These are phyloP conservation scores for Stemphylium lycopersici DNA, from an alignment of 2,329 filamentous ascomycete genomes.

Conservation along the genomic window DNA sequence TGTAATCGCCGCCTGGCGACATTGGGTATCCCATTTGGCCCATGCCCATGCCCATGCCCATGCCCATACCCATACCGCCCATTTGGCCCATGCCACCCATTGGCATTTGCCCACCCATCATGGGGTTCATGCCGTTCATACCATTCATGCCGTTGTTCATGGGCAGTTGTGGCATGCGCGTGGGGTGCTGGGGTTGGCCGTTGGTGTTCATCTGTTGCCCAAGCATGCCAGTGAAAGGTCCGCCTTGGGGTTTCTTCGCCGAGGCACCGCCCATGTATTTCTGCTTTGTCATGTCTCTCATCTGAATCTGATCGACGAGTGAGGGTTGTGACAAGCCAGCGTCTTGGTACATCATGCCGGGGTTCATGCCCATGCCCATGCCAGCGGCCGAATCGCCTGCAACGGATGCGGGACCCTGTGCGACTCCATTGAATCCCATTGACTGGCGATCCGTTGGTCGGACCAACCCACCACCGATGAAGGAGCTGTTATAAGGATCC, in stretches of 20 bases:
- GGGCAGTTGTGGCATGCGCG: slow-evolving; percentile 37
- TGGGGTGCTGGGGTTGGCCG: slow-evolving; percentile 27
- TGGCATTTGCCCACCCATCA: slow-evolving; percentile 35
- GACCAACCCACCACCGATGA: slow-evolving; percentile 45
- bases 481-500: slow-evolving; percentile 39
- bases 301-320: slow-evolving; percentile 47
- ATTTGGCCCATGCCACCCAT: slow-evolving; percentile 37
- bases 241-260: slow-evolving; percentile 36
- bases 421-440: slow-evolving; percentile 46
- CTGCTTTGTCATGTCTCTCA: slow-evolving; percentile 44
- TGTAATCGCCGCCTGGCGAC: slow-evolving; percentile 72
- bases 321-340: slow-evolving; percentile 40
- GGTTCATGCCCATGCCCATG: slow-evolving; percentile 21
- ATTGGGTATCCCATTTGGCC: slow-evolving; percentile 60
- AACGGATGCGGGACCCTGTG: slow-evolving; percentile 40
- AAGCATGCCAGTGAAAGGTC: slow-evolving; percentile 45
- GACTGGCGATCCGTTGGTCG: slow-evolving; percentile 44
- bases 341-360: slow-evolving; percentile 39
- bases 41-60: slow-evolving; percentile 38
- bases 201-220: slow-evolving; percentile 42
- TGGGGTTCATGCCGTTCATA: slow-evolving; percentile 24
- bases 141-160: slow-evolving; percentile 34
- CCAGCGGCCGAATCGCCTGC: slow-evolving; percentile 39
- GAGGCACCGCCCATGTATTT: slow-evolving; percentile 47
- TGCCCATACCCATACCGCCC: slow-evolving; percentile 29